Percentiles rank a stretch among this genome's conserved stretches.
Conservation (phyloP, 768 basidiomycete species). For the Mycena haematopus region DNA sequence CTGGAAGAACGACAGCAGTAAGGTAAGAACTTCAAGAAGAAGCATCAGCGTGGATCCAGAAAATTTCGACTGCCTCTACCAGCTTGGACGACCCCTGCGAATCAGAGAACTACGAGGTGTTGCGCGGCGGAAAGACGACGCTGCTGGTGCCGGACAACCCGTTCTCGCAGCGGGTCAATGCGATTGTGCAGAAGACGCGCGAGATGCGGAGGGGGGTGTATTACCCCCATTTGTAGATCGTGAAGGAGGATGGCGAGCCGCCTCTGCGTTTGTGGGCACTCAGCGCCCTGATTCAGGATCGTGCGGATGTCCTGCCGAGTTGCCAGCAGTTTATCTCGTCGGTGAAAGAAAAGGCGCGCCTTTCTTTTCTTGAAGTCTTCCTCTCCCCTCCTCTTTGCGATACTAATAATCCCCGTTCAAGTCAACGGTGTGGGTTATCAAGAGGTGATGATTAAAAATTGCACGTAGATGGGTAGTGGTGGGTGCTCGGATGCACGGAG, state of each 20-base stretch:
- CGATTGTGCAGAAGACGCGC: slow-evolving; percentile 91
- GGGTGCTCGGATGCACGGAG: slow-evolving; percentile 22
- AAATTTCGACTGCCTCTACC: no score
- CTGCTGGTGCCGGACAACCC: slow-evolving; percentile 90
- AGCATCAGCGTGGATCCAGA: no score
- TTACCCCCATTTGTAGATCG: slow-evolving; percentile 92
- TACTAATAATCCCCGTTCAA: slow-evolving; percentile 29
- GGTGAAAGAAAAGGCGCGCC: slow-evolving; percentile 85
- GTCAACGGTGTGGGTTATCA: slow-evolving; percentile 37
- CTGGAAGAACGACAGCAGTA: no score
- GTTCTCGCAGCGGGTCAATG: slow-evolving; percentile 95
- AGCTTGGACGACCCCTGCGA: no score
- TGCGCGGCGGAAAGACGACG: slow-evolving; percentile 95
- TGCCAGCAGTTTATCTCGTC: slow-evolving; percentile 94
- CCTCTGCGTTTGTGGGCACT: slow-evolving; percentile 95
- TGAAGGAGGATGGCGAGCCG: slow-evolving; percentile 98
- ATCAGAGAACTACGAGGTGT: slow-evolving; percentile 85
- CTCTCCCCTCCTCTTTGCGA: not conserved
- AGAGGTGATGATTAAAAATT: slow-evolving; percentile 19
- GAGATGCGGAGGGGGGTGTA: slow-evolving; percentile 94
- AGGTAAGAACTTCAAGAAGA: no score
- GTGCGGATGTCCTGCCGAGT: slow-evolving; percentile 92
- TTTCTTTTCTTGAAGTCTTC: not conserved
- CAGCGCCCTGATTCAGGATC: slow-evolving; percentile 92
- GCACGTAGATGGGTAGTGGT: slow-evolving; percentile 1